Conservation (phyloP, 345 rosid genomes). For the Aurinia saxatilis region DNA sequence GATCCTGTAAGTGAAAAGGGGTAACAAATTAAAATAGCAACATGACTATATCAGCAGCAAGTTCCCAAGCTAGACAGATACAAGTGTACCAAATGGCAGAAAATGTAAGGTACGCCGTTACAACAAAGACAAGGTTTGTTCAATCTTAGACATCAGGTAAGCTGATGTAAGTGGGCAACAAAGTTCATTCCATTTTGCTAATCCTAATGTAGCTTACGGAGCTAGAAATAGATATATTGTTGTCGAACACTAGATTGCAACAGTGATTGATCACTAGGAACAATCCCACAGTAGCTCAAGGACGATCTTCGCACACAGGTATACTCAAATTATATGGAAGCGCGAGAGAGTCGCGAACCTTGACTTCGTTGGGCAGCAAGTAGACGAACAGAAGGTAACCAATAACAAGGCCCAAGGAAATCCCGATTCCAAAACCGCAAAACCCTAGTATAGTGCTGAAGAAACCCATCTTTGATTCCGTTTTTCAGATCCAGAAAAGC, state of each 20-base stretch:
- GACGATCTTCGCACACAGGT: too few species aligned
- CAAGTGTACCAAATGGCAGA: neutral
- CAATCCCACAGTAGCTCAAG: too few species aligned
- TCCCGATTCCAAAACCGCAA: constrained; percentile 84
- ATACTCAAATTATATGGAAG: too few species aligned
- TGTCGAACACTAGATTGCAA: too few species aligned
- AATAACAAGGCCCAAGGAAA: constrained; percentile 60
- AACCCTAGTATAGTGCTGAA: constrained; percentile 64
- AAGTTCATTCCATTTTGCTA: neutral
- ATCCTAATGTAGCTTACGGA: neutral
- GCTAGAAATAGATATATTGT: neutral
- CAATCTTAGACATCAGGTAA: neutral
- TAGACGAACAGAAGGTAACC: constrained; percentile 80
- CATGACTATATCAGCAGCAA: neutral
- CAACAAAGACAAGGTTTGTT: neutral
- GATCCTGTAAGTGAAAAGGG: constrained; percentile 44
- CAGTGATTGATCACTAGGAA: too few species aligned
- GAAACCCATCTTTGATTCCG: constrained; percentile 52
- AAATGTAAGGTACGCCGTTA: neutral
- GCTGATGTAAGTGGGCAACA: neutral
- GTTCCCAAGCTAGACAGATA: neutral
- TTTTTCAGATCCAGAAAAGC: constrained; percentile 6
- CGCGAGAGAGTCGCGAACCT: too few species aligned
- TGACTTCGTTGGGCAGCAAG: constrained; percentile 63
- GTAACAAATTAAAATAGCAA: neutral